Conservation (phyloP, 2,329 filamentous ascomycete species). For the Fusarium brevicatenulatum region DNA sequence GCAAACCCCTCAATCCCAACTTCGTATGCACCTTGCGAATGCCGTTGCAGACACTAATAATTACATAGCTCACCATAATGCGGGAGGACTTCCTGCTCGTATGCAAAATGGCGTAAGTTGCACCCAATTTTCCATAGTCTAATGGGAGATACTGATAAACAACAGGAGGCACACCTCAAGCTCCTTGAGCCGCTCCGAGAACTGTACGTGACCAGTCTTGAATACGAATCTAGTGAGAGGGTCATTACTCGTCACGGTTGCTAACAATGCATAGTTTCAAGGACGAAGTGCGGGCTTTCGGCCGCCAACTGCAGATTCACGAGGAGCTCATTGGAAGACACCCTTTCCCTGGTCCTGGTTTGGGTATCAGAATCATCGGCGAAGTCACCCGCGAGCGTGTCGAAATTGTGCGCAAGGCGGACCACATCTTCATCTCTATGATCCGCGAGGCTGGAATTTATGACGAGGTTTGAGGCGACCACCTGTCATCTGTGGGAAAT, state of each 20-base stretch:
- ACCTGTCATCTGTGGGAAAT: not conserved
- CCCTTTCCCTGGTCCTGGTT: constrained; percentile 70
- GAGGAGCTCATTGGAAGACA: constrained; percentile 58
- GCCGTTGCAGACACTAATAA: not conserved
- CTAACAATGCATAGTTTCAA: constrained; percentile 66
- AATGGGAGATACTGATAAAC: constrained; percentile 13
- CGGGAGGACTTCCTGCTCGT: constrained; percentile 32
- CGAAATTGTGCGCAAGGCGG: constrained; percentile 75
- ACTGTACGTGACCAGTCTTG: constrained; percentile 52
- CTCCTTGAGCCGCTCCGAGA: constrained; percentile 51
- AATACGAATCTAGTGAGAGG: not conserved
- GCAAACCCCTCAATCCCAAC: not conserved
- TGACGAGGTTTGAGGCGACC: constrained; percentile 37
- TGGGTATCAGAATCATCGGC: not conserved
- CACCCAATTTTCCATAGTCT: not conserved
- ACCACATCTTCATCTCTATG: constrained; percentile 78
- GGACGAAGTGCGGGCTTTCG: constrained; percentile 68
- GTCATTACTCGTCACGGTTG: not conserved
- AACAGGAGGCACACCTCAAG: constrained; percentile 42
- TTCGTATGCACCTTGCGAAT: not conserved
- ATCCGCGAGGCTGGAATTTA: constrained; percentile 74
- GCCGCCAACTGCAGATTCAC: constrained; percentile 47
- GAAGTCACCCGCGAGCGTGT: constrained; percentile 82
- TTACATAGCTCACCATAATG: not conserved
- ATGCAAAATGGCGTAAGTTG: constrained; percentile 27